phyloP scores from a whole-genome alignment of 805 yeast species.

The Vanderwaltozyma yarrowii region DNA sequence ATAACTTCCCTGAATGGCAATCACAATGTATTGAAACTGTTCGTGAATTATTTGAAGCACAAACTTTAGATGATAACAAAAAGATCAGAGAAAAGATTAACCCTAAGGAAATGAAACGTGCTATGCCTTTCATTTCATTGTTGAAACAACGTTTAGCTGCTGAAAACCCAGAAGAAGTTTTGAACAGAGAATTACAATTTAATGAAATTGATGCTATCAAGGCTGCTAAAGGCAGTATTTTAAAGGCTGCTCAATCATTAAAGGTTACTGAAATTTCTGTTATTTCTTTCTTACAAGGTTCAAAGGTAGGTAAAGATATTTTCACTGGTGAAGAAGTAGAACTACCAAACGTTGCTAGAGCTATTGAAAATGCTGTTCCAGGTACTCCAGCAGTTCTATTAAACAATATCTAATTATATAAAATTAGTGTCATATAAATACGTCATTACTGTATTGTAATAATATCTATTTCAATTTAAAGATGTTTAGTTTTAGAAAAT shows the following conservation, averaged over 20 bases:
- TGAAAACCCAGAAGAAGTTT: slow-evolving; percentile 68
- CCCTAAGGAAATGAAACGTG: slow-evolving; percentile 89
- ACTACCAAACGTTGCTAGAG: slow-evolving; percentile 51
- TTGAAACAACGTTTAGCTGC: slow-evolving; percentile 67
- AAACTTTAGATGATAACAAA: slow-evolving; percentile 54
- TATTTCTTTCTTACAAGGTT: slow-evolving; percentile 54
- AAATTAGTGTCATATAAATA: too few species aligned
- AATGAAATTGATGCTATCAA: slow-evolving; percentile 63
- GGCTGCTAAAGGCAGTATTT: slow-evolving; percentile 43
- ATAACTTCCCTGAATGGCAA: slow-evolving; percentile 92
- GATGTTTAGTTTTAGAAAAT: too few species aligned
- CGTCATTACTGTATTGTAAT: too few species aligned
- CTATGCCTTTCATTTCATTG: slow-evolving; percentile 91
- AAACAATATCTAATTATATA: slow-evolving; percentile 40
- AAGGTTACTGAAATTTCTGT: slow-evolving; percentile 49
- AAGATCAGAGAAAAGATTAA: slow-evolving; percentile 51
- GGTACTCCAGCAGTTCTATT: slow-evolving; percentile 85
- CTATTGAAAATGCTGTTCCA: slow-evolving; percentile 77
- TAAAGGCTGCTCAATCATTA: slow-evolving; percentile 53
- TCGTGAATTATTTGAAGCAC: slow-evolving; percentile 59
- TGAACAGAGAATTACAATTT: slow-evolving; percentile 81
- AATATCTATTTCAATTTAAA: too few species aligned
- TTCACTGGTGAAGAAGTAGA: slow-evolving; percentile 60
- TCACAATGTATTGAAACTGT: slow-evolving; percentile 70
- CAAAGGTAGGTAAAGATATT: slow-evolving; percentile 51